These are phyloP conservation scores for Monosporascus ibericus DNA, from an alignment of 2,329 filamentous ascomycete genomes.

Conservation along the genomic window DNA sequence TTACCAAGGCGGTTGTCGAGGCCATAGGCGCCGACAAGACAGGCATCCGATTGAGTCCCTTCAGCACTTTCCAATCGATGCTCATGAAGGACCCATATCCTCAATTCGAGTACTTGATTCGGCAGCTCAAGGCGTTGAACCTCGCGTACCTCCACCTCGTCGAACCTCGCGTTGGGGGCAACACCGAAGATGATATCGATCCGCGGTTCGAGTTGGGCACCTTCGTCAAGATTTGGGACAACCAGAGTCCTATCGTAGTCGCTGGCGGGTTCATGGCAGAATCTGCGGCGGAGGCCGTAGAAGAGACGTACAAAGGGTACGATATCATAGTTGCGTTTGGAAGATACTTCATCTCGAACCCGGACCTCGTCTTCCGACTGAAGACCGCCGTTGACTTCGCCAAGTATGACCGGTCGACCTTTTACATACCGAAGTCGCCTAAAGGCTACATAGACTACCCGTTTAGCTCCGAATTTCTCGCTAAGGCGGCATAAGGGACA, in stretches of 20 bases:
- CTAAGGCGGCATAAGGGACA: background rate
- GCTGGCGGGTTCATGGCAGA: slow-evolving; percentile 36
- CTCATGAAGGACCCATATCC: slow-evolving; percentile 48
- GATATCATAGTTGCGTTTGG: slow-evolving; percentile 43
- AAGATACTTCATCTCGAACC: slow-evolving; percentile 41
- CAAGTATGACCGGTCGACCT: slow-evolving; percentile 38
- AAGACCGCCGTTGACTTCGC: slow-evolving; percentile 34
- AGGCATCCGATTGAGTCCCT: slow-evolving; percentile 48
- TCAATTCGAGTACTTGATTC: slow-evolving; percentile 49
- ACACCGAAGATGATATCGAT: slow-evolving; percentile 30
- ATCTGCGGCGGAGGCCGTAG: slow-evolving; percentile 30
- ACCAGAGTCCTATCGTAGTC: slow-evolving; percentile 38
- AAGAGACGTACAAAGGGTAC: slow-evolving; percentile 32
- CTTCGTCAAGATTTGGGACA: slow-evolving; percentile 38
- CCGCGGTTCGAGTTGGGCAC: slow-evolving; percentile 33
- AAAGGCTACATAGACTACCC: slow-evolving; percentile 18
- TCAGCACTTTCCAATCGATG: slow-evolving; percentile 52
- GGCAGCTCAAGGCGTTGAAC: slow-evolving; percentile 41
- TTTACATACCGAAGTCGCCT: slow-evolving; percentile 27
- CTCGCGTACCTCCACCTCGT: slow-evolving; percentile 54
- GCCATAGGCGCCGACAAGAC: slow-evolving; percentile 45
- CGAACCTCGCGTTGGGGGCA: slow-evolving; percentile 43
- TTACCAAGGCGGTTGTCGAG: slow-evolving; percentile 42
- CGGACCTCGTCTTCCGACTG: slow-evolving; percentile 40
- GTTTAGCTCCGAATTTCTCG: slow-evolving; percentile 4